phyloP scores from a whole-genome alignment of 768 basidiomycete genomes.

The Mycena floridula region DNA sequence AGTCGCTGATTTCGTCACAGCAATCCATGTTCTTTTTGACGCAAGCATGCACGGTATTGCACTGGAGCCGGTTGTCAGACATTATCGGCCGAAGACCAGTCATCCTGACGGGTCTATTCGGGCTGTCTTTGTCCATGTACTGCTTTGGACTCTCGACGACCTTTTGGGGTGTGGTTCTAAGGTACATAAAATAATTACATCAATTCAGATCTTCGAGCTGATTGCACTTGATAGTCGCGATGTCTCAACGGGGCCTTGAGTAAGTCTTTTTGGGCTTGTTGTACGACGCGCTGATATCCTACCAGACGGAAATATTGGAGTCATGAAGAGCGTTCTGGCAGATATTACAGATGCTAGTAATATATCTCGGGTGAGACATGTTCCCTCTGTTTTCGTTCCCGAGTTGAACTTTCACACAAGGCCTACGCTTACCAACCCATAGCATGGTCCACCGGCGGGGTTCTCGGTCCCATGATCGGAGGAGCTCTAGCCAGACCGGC shows the following conservation, averaged over 20 bases:
- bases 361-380: too few species aligned
- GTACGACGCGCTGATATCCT: too few species aligned
- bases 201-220: too few species aligned
- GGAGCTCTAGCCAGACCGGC: slow-evolving; percentile 49
- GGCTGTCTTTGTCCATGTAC: slow-evolving; percentile 46
- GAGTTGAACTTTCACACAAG: too few species aligned
- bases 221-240: slow-evolving; percentile 24
- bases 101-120: slow-evolving; percentile 48
- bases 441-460: slow-evolving; percentile 20
- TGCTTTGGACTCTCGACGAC: slow-evolving; percentile 58
- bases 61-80: slow-evolving; percentile 62
- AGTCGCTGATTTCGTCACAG: too few species aligned
- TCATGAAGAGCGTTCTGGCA: slow-evolving; percentile 41
- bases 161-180: slow-evolving; percentile 46
- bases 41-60: slow-evolving; percentile 51
- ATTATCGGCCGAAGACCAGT: slow-evolving; percentile 55
- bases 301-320: slow-evolving; percentile 63
- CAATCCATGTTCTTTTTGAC: slow-evolving; percentile 58
- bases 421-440: slow-evolving; percentile 34
- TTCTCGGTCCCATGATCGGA: slow-evolving; percentile 47
- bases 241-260: slow-evolving; percentile 57
- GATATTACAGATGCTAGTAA: slow-evolving; percentile 37
- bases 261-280: too few species aligned
- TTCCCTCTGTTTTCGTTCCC: too few species aligned
- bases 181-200: too few species aligned